Conservation (phyloP, 2,329 filamentous ascomycete species). For the Plenodomus biglobosus region DNA sequence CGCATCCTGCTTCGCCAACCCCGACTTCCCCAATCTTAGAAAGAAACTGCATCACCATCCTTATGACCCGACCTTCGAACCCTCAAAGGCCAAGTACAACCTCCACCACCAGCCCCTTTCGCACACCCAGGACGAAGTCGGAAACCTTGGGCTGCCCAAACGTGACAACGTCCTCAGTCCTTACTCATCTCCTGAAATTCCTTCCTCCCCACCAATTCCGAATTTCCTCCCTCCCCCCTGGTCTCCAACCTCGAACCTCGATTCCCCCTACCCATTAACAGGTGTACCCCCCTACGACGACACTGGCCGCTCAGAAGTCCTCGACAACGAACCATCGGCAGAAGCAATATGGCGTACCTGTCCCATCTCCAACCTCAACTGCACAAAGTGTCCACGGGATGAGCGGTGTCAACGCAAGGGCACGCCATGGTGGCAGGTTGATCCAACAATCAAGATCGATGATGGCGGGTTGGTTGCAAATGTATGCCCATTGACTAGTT, state of each 20-base stretch:
- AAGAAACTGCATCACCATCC: background rate
- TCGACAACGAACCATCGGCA: conserved; percentile 7
- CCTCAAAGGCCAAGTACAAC: background rate
- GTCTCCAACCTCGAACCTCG: conserved; percentile 8
- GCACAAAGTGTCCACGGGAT: conserved; percentile 14
- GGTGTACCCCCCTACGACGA: conserved; percentile 14
- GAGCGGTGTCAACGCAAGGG: conserved; percentile 3
- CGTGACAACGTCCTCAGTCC: background rate
- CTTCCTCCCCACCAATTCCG: background rate
- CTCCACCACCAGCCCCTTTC: background rate
- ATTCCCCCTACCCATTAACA: conserved; percentile 9
- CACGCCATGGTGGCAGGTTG: conserved; percentile 1
- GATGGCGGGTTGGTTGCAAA: background rate
- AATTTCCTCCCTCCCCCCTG: conserved; percentile 10
- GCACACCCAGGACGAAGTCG: background rate
- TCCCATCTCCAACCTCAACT: conserved; percentile 10
- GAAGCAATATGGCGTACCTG: conserved; percentile 6
- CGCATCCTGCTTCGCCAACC: background rate
- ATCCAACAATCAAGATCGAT: background rate
- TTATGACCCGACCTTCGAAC: background rate
- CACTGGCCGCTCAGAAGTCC: conserved; percentile 13
- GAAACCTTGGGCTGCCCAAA: background rate
- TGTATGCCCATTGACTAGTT: background rate
- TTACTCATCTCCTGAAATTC: background rate
- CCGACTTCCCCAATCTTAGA: background rate